Evolutionary conservation across 306 rosid genomes (phyloP).

Genomic region (Cucurbita maxima): DNA sequence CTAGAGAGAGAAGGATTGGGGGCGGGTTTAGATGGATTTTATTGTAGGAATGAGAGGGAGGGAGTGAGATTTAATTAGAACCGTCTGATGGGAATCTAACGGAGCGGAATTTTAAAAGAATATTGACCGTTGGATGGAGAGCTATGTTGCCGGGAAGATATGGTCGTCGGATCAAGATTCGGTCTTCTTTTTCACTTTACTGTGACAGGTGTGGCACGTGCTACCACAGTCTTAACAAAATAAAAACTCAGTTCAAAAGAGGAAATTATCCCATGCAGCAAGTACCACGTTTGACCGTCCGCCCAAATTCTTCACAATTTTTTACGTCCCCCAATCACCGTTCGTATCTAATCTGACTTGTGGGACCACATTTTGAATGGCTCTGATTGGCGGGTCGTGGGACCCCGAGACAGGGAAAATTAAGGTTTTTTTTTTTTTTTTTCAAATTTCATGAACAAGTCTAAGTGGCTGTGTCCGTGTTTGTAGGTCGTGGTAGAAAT

Average conservation of each 20-base stretch:
- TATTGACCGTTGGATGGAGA: conserved; percentile 20
- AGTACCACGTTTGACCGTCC: background rate
- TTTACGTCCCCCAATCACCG: background rate
- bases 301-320: background rate
- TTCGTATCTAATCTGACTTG: background rate
- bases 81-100: conserved; percentile 19
- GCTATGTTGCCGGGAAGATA: conserved; percentile 21
- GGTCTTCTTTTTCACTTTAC: conserved; percentile 29
- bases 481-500: background rate
- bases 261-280: background rate
- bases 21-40: conserved; percentile 2
- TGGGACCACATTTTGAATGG: background rate
- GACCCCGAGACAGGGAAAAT: background rate
- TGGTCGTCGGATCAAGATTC: conserved; percentile 45
- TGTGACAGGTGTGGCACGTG: conserved; percentile 65
- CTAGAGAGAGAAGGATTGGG: background rate
- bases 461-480: background rate
- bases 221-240: conserved; percentile 8
- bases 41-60: background rate
- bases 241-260: background rate
- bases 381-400: background rate
- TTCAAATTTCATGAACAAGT: background rate
- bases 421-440: background rate
- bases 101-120: conserved; percentile 12
- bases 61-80: conserved; percentile 18